Conservation (phyloP, 2,329 filamentous ascomycete genomes). For the Aspergillus brunneoviolaceus region DNA sequence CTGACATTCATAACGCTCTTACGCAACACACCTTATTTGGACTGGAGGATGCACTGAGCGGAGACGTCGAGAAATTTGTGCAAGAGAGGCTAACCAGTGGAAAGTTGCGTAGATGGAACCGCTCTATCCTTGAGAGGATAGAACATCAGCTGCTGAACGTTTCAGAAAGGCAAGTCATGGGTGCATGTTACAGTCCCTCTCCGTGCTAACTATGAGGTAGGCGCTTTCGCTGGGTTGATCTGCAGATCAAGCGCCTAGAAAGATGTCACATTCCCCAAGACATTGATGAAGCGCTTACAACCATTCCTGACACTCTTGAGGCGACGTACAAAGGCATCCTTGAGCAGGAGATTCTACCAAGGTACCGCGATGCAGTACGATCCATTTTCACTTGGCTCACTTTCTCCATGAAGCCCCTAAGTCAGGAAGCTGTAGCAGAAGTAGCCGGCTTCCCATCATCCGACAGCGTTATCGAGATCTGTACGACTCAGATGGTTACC, state of each 20-base stretch:
- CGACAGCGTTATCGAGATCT: not conserved
- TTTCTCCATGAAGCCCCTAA: not conserved
- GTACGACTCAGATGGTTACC: not conserved
- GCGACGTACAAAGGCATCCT: not conserved
- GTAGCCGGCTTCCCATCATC: not conserved
- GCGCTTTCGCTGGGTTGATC: slow-evolving; percentile 5
- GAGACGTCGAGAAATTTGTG: not conserved
- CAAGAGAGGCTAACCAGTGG: not conserved
- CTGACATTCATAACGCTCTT: not conserved
- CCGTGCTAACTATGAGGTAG: not conserved
- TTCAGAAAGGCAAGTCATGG: not conserved
- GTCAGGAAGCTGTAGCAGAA: not conserved
- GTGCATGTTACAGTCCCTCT: not conserved
- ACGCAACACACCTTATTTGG: not conserved
- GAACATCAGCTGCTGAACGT: not conserved
- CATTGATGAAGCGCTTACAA: not conserved
- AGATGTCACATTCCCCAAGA: not conserved
- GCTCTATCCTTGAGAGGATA: not conserved
- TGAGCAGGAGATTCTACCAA: not conserved
- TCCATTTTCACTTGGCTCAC: not conserved
- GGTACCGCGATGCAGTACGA: not conserved
- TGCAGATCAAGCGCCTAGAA: not conserved
- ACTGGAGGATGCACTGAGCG: not conserved
- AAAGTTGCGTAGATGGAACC: not conserved
- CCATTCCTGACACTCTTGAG: not conserved